Base-by-base conservation (phyloP, 2,329 filamentous ascomycete genomes). In the Pseudogymnoascus sp. region DNA sequence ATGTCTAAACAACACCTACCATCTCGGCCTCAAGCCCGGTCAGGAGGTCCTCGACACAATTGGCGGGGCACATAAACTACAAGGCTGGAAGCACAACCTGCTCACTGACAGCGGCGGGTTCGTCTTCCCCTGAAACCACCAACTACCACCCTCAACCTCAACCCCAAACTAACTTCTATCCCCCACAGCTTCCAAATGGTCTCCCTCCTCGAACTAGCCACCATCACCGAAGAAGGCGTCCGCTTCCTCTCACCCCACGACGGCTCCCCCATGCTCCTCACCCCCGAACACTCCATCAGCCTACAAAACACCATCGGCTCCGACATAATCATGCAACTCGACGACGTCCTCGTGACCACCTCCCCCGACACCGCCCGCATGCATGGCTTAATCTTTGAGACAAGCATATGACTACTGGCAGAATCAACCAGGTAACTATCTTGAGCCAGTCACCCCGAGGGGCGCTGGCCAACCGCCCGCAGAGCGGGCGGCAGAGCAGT, bases 321-420 rank as follows among this genome's bases (percentile, higher is more conserved):
- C 66, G 94, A 99, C 76, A 97, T 99, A 69, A 97, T 97, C 68
- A 99, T 99, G 95, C 95, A 99, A 76, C 86, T 99, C 3, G 94
- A 99, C 79, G 95, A 99, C 75, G 95, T 99, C 12, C 89, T 99
- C 60, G 93, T 92, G 31, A 97, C 94, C 0, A 99, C 94, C 0
- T 97, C 92, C 0, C 93, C 93, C 0, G 94, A 99, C 74, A 80
- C 84, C 62, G 87, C 80, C 17, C 88, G 95, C 61, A 97, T 99
- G 85, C 85, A n/a, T n/a, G n/a, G n/a, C n/a, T n/a, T n/a, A n/a
- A n/a, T n/a, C n/a, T n/a, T n/a, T n/a, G n/a, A n/a, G n/a, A n/a
- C n/a, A n/a, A n/a, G n/a, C n/a, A n/a, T n/a, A n/a, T n/a, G n/a
- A n/a, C n/a, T n/a, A n/a, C n/a, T n/a, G n/a, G n/a, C n/a, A n/a